Percentiles rank a stretch among this genome's conserved stretches.
phyloP scores from a whole-genome alignment of 495 filamentous ascomycete genomes.

The Aspergillus leporis region DNA sequence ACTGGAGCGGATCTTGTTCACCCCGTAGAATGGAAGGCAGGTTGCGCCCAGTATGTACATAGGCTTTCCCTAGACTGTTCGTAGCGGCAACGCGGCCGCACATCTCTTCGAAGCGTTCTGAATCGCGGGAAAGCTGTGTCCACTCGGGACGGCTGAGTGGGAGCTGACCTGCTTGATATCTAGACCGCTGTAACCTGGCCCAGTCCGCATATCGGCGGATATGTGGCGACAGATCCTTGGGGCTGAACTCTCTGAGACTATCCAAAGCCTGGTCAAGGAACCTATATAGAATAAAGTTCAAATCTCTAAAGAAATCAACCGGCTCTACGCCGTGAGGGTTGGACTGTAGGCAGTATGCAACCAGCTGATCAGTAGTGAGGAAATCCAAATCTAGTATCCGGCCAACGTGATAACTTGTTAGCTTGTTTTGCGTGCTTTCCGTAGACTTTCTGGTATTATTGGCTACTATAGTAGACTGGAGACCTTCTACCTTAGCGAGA shows the following conservation, averaged over 20 bases:
- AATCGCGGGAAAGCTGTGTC: no score
- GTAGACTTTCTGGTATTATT: not conserved
- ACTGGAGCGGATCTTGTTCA: not conserved
- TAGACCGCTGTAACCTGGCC: slow-evolving; percentile 7
- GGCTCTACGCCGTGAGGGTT: not conserved
- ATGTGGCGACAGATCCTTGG: slow-evolving; percentile 8
- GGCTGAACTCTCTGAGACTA: not conserved
- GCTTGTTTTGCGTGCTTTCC: not conserved
- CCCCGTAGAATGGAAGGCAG: not conserved
- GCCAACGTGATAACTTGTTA: slow-evolving; percentile 1
- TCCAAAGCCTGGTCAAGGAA: slow-evolving; percentile 5
- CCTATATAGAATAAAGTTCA: slow-evolving; percentile 10
- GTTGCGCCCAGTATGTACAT: not conserved
- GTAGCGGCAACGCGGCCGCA: not conserved
- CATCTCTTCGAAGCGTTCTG: not conserved
- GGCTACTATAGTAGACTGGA: slow-evolving; percentile 12
- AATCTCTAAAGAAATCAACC: not conserved
- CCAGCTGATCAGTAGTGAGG: not conserved
- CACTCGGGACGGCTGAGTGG: slow-evolving; percentile 10
- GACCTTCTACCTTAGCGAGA: slow-evolving; percentile 8
- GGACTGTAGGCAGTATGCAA: slow-evolving; percentile 6
- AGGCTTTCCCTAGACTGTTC: not conserved
- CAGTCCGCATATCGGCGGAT: slow-evolving; percentile 11
- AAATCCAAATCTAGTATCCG: slow-evolving; percentile 8
- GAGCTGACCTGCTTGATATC: slow-evolving; percentile 9